phyloP scores from a whole-genome alignment of 1,284 basidiomycete species.

The Leccinum subrobustum region DNA sequence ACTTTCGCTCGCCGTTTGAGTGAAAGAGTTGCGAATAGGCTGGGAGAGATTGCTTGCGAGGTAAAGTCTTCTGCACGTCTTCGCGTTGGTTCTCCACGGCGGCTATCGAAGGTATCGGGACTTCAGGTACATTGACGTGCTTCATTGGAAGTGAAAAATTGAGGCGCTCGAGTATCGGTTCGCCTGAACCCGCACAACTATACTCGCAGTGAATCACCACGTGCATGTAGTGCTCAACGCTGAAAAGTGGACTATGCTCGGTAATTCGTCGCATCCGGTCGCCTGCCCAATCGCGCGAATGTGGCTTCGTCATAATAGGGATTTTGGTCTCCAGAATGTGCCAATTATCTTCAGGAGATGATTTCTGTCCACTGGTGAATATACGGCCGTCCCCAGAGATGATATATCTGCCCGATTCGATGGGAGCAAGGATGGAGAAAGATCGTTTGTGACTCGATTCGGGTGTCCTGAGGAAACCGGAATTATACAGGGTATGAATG shows the following conservation, averaged over 20 bases:
- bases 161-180: slow-evolving; percentile 37
- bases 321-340: slow-evolving; percentile 58
- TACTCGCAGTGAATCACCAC: slow-evolving; percentile 54
- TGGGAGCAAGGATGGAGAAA: slow-evolving; percentile 54
- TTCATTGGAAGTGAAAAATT: slow-evolving; percentile 52
- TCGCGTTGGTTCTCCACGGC: slow-evolving; percentile 7
- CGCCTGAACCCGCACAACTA: slow-evolving; percentile 35
- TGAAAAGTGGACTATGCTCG: slow-evolving; percentile 53
- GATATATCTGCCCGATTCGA: slow-evolving; percentile 43
- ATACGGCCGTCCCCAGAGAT: slow-evolving; percentile 46
- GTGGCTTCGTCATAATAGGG: slow-evolving; percentile 40
- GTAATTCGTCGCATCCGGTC: slow-evolving; percentile 44
- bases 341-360: slow-evolving; percentile 43
- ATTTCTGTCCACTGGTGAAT: slow-evolving; percentile 32
- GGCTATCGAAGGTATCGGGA: slow-evolving; percentile 26
- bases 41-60: slow-evolving; percentile 50
- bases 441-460: slow-evolving; percentile 35
- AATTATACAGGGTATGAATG: slow-evolving; percentile 51
- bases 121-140: slow-evolving; percentile 41
- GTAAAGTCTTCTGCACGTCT: slow-evolving; percentile 22
- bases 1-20: slow-evolving; percentile 65
- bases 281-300: slow-evolving; percentile 45
- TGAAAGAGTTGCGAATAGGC: slow-evolving; percentile 77
- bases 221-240: slow-evolving; percentile 53
- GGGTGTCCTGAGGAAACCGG: slow-evolving; percentile 42